Evolutionary conservation across 768 basidiomycete species (phyloP).

Genomic region (Tylopilus subfusipes): DNA sequence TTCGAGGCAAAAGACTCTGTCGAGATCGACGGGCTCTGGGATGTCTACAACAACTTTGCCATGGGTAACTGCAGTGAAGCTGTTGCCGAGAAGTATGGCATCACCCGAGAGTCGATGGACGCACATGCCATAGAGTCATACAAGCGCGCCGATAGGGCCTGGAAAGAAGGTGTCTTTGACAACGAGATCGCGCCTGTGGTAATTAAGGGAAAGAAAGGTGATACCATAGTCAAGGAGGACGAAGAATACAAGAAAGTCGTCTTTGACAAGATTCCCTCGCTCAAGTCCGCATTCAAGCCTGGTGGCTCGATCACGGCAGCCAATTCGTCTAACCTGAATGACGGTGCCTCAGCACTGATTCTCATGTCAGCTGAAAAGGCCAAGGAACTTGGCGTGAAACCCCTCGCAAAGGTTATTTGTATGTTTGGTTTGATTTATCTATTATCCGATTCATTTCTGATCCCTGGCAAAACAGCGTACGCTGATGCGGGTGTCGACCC

Average conservation of each 20-base stretch:
- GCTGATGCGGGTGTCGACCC: conserved; percentile 97
- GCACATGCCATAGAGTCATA: conserved; percentile 93
- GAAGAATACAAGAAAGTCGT: conserved; percentile 98
- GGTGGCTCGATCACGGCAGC: conserved; percentile 93
- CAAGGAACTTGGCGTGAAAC: conserved; percentile 84
- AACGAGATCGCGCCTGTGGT: conserved; percentile 88
- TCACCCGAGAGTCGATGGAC: conserved; percentile 87
- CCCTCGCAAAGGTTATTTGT: conserved; percentile 95
- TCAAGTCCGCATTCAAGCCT: conserved; percentile 87
- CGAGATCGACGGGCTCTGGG: conserved; percentile 91
- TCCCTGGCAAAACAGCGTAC: conserved; percentile 56
- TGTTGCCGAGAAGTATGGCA: conserved; percentile 75
- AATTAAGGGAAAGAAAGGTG: conserved; percentile 92
- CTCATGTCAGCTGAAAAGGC: conserved; percentile 94
- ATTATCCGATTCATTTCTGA: conserved; percentile 1
- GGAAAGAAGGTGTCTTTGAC: conserved; percentile 80
- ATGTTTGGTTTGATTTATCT: conserved; percentile 32
- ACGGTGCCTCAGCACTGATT: conserved; percentile 94
- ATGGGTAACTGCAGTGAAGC: conserved; percentile 98
- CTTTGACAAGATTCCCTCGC: conserved; percentile 87
- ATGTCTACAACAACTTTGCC: conserved; percentile 95
- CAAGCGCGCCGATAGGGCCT: conserved; percentile 87
- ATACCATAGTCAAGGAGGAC: conserved; percentile 85
- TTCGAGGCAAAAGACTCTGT: conserved; percentile 84
- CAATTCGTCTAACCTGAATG: conserved; percentile 92